A percentile compares a stretch with the other conserved stretches of the same genome.
Conservation (phyloP, 2,329 filamentous ascomycete genomes). For the Diaporthe amygdali region DNA sequence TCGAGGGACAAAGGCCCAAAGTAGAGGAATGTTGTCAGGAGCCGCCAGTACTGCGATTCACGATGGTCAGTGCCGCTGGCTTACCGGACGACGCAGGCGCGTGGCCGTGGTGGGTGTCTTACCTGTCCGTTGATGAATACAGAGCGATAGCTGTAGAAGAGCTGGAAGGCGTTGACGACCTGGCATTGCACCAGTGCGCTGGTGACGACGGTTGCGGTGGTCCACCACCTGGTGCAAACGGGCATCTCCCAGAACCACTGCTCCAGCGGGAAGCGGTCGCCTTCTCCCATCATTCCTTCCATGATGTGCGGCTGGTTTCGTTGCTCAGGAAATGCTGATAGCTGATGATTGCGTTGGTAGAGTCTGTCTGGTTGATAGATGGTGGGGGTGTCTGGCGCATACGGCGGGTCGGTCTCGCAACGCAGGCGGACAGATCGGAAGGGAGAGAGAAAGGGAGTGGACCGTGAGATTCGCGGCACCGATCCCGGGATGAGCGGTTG, state of each 20-base stretch:
- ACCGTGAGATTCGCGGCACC: neutral
- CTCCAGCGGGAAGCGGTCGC: slow-evolving; percentile 79
- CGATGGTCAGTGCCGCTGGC: neutral
- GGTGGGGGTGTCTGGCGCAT: neutral
- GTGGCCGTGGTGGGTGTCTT: slow-evolving; percentile 35
- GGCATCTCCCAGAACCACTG: slow-evolving; percentile 99
- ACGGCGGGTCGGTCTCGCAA: neutral
- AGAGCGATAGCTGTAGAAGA: slow-evolving; percentile 94
- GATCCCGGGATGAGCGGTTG: neutral
- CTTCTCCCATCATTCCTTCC: slow-evolving; percentile 65
- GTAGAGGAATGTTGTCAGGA: slow-evolving; percentile 96
- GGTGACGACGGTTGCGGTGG: slow-evolving; percentile 85
- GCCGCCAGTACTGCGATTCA: slow-evolving; percentile 81
- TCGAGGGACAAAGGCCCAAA: slow-evolving; percentile 95
- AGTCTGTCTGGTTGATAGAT: neutral
- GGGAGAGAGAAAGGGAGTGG: neutral
- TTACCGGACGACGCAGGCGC: neutral
- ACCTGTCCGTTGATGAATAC: slow-evolving; percentile 95
- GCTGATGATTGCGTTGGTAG: neutral
- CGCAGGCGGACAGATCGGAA: neutral
- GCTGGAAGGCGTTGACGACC: slow-evolving; percentile 89
- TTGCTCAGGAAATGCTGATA: neutral
- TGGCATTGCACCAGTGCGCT: slow-evolving; percentile 93
- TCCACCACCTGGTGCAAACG: slow-evolving; percentile 95
- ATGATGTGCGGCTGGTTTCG: slow-evolving; percentile 38